These are phyloP conservation scores for Taxawa tesnikishii DNA, from an alignment of 2,329 filamentous ascomycete species.

Conservation along the genomic window DNA sequence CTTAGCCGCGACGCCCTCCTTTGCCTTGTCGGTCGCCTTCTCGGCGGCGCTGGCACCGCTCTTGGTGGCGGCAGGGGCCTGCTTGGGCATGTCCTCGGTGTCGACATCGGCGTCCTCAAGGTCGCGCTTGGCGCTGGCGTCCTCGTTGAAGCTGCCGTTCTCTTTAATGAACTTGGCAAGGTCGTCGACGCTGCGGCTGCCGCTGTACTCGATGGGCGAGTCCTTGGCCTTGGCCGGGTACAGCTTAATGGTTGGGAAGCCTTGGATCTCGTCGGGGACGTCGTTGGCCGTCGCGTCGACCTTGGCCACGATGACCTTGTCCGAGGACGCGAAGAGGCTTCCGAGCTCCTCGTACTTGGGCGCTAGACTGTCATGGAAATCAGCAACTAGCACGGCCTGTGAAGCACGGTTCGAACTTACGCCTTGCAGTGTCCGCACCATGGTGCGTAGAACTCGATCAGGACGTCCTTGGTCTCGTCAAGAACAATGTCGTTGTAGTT, in stretches of 20 bases:
- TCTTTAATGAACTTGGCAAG: constrained; percentile 86
- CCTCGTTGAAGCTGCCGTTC: constrained; percentile 81
- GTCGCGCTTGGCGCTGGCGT: constrained; percentile 43
- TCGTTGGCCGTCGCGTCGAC: constrained; percentile 94
- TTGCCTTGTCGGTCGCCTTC: too few relatives aligned
- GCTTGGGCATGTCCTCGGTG: constrained; percentile 34
- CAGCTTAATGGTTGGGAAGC: constrained; percentile 99
- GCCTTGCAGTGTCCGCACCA: constrained; percentile 63
- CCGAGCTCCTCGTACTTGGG: constrained; percentile 57
- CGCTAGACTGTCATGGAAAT: constrained; percentile 34
- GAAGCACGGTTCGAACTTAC: constrained; percentile 24
- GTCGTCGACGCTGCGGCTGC: constrained; percentile 81
- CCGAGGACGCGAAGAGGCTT: constrained; percentile 38
- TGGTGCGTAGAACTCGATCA: constrained; percentile 96
- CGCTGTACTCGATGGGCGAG: constrained; percentile 73
- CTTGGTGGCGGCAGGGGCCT: constrained; percentile 27
- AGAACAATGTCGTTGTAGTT: constrained; percentile 87
- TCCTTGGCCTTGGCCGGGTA: constrained; percentile 85
- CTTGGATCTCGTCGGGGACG: constrained; percentile 89
- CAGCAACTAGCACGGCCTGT: background rate
- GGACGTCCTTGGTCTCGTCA: constrained; percentile 89
- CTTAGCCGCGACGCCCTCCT: constrained; percentile 14
- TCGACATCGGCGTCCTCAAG: constrained; percentile 32
- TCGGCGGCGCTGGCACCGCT: constrained; percentile 14
- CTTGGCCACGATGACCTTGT: constrained; percentile 65